phyloP scores from a whole-genome alignment of 129 eudicot species.

The Apium graveolens region DNA sequence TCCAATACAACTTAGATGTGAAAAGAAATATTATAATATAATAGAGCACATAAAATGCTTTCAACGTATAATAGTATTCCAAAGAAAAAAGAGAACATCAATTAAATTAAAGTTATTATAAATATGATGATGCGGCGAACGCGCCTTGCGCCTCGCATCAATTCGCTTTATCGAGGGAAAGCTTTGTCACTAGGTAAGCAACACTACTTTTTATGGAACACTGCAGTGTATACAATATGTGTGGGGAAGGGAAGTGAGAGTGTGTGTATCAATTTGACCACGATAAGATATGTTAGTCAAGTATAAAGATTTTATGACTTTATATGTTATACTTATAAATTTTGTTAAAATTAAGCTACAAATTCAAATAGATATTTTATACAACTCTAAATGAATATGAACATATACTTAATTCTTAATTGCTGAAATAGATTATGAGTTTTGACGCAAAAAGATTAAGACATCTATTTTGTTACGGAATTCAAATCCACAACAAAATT shows the following conservation, averaged over 20 bases:
- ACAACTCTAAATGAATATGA: too few relatives aligned
- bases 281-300: neutral
- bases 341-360: too few relatives aligned
- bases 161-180: neutral
- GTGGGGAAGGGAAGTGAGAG: neutral
- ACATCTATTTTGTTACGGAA: too few relatives aligned
- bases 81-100: neutral
- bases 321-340: too few relatives aligned
- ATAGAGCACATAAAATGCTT: neutral
- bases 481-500: too few relatives aligned
- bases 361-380: too few relatives aligned
- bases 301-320: too few relatives aligned
- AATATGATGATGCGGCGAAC: neutral
- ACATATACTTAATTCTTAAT: neutral
- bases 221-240: neutral
- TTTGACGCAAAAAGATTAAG: too few relatives aligned
- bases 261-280: too few relatives aligned
- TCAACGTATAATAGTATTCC: neutral
- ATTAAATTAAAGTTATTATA: too few relatives aligned
- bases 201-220: neutral
- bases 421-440: neutral
- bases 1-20: neutral
- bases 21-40: neutral
- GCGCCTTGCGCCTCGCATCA: neutral
- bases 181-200: neutral